Evolutionary conservation across 1,284 basidiomycete genomes (phyloP), one percentile per base, ranked within the genome.

Genomic region (Afroboletus lepidellus): DNA sequence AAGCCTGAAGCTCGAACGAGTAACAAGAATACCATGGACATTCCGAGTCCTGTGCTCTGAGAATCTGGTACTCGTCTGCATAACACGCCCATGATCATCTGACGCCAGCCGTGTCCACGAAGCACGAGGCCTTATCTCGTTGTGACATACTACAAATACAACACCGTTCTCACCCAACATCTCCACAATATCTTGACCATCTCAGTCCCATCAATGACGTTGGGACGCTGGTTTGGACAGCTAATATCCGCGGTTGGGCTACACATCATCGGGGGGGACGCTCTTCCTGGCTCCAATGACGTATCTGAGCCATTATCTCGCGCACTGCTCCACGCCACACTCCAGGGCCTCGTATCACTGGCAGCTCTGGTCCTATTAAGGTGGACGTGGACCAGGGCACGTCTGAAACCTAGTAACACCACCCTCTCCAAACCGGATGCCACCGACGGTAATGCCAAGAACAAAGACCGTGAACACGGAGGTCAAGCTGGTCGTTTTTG

Each of bases 401-500:
- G 13, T 39, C 24, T 50, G 3, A 24, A 45, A 37, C 29, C 33
- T 20, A 34, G 25, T 7, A 37, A 21, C 16, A 23, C 51, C 23
- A 15, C 33, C 36, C 37, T 3, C 51, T 3, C 16, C 50, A 37
- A 46, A 18, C 36, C 32, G 34, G 33, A 43, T 33, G 33, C 37
- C 37, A 45, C 43, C 48, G 50, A 53, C 21, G 51, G 30, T 16
- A 30, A 25, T 38, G 51, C 37, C 2, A 25, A 48, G 18, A 67
- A 72, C 49, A 64, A 60, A 41, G 34, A 50, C 51, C 58, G 66
- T 16, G 50, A 57, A 30, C 46, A 43, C 37, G 63, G 67, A 53
- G 59, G 71, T 67, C 43, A 43, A 48, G 46, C 29, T 21, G n/a
- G 20, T 33, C 24, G 2, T 46, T 16, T n/a, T 30, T 21, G 27